phyloP scores from a whole-genome alignment of 1,139 yeast species.

The Petasospora rhodanensis region DNA sequence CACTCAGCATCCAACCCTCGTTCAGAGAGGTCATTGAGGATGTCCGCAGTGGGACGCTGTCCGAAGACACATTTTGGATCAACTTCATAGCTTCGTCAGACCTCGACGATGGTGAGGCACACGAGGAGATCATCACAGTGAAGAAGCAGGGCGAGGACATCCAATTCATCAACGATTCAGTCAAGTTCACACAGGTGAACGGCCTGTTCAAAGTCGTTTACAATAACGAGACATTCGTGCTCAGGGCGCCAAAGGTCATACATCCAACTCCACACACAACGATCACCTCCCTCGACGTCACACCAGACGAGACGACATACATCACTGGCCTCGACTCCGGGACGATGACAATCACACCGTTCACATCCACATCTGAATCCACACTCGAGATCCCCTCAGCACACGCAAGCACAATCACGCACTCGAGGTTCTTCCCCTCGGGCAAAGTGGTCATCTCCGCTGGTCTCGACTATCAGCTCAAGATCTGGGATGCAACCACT shows the following conservation, averaged over 20 bases:
- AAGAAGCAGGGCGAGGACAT: constrained; percentile 7
- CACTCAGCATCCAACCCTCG: constrained; percentile 35
- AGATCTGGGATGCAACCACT: constrained; percentile 49
- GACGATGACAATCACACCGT: constrained; percentile 27
- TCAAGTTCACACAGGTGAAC: not conserved
- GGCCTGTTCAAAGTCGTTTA: not conserved
- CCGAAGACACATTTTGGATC: constrained; percentile 38
- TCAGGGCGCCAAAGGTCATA: constrained; percentile 16
- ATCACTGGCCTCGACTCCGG: constrained; percentile 46
- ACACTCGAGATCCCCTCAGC: constrained; percentile 30
- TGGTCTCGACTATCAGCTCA: constrained; percentile 52
- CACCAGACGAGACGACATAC: constrained; percentile 29
- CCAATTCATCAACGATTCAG: not conserved
- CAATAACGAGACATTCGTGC: constrained; percentile 11
- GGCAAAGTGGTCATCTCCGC: constrained; percentile 51
- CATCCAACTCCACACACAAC: constrained; percentile 2
- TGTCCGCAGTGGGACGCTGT: constrained; percentile 25
- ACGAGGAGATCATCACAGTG: constrained; percentile 26
- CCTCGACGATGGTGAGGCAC: constrained; percentile 26
- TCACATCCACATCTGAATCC: constrained; percentile 8
- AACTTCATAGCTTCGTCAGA: constrained; percentile 31
- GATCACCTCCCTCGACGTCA: constrained; percentile 30
- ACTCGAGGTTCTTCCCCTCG: constrained; percentile 50
- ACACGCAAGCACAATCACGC: constrained; percentile 44
- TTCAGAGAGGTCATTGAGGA: constrained; percentile 40